These are phyloP conservation scores for Raddia distichophylla DNA, from an alignment of 176 grass and related monocot species.

Conservation along the genomic window DNA sequence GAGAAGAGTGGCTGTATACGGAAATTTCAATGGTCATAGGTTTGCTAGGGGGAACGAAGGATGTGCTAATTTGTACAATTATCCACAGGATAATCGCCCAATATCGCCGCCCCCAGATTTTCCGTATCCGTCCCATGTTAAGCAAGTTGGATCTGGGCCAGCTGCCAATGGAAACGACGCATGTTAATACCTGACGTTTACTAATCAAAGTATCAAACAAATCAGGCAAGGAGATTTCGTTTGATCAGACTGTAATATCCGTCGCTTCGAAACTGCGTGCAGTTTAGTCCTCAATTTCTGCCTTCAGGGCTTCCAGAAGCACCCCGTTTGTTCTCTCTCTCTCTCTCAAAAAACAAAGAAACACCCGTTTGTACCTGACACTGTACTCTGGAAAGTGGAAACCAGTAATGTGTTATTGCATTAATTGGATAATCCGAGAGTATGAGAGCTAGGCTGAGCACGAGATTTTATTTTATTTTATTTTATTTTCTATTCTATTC, in stretches of 20 bases:
- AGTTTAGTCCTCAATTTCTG: background rate
- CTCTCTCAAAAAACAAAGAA: too few relatives aligned
- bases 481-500: too few relatives aligned
- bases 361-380: too few relatives aligned
- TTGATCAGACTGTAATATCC: background rate
- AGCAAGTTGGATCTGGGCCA: background rate
- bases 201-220: background rate
- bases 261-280: background rate
- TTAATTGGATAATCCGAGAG: too few relatives aligned
- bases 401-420: too few relatives aligned
- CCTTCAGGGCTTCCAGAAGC: background rate
- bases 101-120: slow-evolving; percentile 1
- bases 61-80: too few relatives aligned
- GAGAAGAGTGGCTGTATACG: background rate
- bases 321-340: too few relatives aligned
- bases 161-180: background rate
- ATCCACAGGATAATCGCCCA: background rate
- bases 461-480: too few relatives aligned
- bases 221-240: slow-evolving; percentile 32
- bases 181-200: background rate
- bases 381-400: too few relatives aligned
- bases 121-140: slow-evolving; percentile 10
- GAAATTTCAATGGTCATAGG: background rate
- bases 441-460: too few relatives aligned
- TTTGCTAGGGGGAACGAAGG: background rate